Conservation (phyloP, 164 flowering plant genomes). For the Annona cherimola region DNA sequence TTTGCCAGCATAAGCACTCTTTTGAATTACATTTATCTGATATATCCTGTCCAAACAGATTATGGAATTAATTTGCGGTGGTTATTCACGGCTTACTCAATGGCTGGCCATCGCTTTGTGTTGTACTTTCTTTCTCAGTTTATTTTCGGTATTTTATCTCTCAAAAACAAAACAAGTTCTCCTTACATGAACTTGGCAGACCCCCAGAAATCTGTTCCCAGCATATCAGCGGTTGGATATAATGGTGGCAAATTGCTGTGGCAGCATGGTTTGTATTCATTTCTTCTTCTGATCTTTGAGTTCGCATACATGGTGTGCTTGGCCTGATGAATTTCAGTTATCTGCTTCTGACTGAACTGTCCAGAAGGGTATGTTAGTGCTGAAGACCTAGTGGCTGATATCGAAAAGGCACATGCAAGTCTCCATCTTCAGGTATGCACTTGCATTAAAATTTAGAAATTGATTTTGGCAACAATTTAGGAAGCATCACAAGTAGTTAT, state of each 20-base stretch:
- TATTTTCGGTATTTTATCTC: neutral
- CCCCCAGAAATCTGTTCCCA: conserved; percentile 64
- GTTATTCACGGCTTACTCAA: neutral
- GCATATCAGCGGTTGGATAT: conserved; percentile 67
- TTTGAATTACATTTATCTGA: neutral
- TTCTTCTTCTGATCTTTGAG: neutral
- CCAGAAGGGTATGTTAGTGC: conserved; percentile 61
- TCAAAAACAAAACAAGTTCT: conserved; percentile 6
- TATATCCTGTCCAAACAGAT: neutral
- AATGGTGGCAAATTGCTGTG: conserved; percentile 57
- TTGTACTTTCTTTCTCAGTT: neutral
- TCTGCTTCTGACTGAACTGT: conserved; percentile 5
- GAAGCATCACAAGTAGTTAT: neutral
- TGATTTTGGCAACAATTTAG: neutral
- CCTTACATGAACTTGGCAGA: conserved; percentile 53
- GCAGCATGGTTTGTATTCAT: conserved; percentile 50
- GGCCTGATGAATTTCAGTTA: conserved; percentile 1
- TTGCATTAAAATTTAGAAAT: neutral
- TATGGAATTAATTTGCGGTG: neutral
- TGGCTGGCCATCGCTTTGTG: neutral
- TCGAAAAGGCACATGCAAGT: conserved; percentile 63
- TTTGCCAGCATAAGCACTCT: neutral
- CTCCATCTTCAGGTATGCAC: conserved; percentile 69
- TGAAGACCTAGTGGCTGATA: conserved; percentile 52
- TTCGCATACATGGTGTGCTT: neutral